phyloP scores from a whole-genome alignment of 257 asterid species.

The Salvia rosmarinus region DNA sequence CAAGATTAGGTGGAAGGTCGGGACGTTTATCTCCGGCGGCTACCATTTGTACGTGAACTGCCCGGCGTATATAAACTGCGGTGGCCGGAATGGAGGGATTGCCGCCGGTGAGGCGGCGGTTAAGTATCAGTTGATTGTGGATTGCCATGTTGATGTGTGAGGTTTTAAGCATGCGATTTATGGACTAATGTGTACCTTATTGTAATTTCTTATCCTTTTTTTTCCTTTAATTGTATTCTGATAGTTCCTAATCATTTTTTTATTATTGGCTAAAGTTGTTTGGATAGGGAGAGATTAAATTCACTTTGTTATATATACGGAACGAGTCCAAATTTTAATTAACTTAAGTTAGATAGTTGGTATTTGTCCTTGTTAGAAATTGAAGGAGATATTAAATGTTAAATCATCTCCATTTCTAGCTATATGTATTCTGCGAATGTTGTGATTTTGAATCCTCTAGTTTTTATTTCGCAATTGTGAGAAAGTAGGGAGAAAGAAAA shows the following conservation, averaged over 20 bases:
- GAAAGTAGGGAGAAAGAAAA: not conserved
- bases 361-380: not conserved
- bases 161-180: not conserved
- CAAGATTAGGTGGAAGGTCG: constrained; percentile 60
- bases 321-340: not conserved
- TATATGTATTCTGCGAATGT: not conserved
- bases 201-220: not conserved
- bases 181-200: not conserved
- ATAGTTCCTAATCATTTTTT: not conserved
- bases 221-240: not conserved
- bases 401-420: not conserved
- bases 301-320: not conserved
- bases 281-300: not conserved
- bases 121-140: constrained; percentile 56
- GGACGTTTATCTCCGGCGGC: constrained; percentile 52
- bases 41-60: constrained; percentile 56
- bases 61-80: constrained; percentile 54
- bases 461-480: not conserved
- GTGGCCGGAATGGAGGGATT: constrained; percentile 33
- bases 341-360: not conserved
- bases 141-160: constrained; percentile 63
- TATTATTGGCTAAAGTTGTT: not conserved
- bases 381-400: too few species aligned
- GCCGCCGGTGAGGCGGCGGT: constrained; percentile 46
- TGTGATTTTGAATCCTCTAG: not conserved